Conservation (phyloP, 495 filamentous ascomycete species). For the Aspergillus sparsus region DNA sequence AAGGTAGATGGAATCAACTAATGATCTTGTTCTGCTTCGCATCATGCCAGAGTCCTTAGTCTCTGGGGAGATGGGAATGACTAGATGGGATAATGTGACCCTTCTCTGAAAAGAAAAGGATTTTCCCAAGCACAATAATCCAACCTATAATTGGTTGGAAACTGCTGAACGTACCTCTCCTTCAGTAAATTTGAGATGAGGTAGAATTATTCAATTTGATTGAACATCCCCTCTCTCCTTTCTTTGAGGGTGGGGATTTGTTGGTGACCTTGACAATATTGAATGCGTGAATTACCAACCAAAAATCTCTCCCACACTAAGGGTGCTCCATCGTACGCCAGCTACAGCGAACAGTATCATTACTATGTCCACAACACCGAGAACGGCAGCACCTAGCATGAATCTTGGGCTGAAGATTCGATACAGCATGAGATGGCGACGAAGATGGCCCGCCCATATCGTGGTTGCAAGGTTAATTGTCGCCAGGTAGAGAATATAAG, state of each 20-base stretch:
- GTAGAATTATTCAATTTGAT: not conserved
- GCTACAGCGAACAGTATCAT: slow-evolving; percentile 64
- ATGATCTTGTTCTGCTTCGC: too few relatives aligned
- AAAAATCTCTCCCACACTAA: slow-evolving; percentile 86
- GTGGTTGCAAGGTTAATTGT: slow-evolving; percentile 80
- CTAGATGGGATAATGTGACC: too few relatives aligned
- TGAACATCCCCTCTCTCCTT: not conserved
- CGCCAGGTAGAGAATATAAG: slow-evolving; percentile 77
- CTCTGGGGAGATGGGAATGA: too few relatives aligned
- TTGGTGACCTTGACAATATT: not conserved
- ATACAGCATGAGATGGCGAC: slow-evolving; percentile 94
- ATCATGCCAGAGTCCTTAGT: too few relatives aligned
- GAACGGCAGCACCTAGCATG: slow-evolving; percentile 73
- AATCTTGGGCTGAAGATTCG: slow-evolving; percentile 91
- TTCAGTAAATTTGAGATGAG: too few relatives aligned
- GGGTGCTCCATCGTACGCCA: slow-evolving; percentile 69
- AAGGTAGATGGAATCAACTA: too few relatives aligned
- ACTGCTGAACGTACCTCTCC: too few relatives aligned
- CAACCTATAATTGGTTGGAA: too few relatives aligned
- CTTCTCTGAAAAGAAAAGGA: too few relatives aligned
- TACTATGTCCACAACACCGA: slow-evolving; percentile 77
- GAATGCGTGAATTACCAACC: slow-evolving; percentile 56
- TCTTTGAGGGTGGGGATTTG: not conserved
- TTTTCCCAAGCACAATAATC: not conserved
- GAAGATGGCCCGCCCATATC: slow-evolving; percentile 80